Base-by-base conservation (phyloP, 192 early-diverging fungal species). In the Coemansia sp. region DNA sequence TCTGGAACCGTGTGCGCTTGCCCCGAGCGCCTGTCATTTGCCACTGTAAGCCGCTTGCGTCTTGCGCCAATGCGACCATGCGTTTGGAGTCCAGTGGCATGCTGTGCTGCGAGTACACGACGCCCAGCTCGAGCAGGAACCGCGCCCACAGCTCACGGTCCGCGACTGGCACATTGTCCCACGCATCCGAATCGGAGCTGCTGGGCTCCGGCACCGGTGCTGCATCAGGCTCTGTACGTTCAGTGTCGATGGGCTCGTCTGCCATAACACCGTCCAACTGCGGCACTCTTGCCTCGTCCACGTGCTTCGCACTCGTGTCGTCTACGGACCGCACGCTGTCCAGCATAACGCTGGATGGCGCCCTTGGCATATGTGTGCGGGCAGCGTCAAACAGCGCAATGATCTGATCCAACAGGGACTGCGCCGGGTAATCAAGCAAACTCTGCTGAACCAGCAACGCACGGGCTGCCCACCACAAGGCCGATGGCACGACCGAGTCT, bases 1-100 rank as follows among this genome's bases (percentile, higher is more conserved):
- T 79, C 73, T 99, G 97, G 82, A 96, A 96, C 75, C 90, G 92
- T 23, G 97, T 99, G 39, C 95, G 87, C 60, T 84, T 86, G 65
- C 97, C 97, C 58, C 93, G 70, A 21, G 91, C 92, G 21, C 97
- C 97, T 0, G 92, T 94, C 52, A 99, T 67, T 54, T 87, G 83
- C 91, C 93, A 98, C 62, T 85, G 73, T 56, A 98, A 84, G 19
- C 92, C 87, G 47, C 90, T 92, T 10, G 85, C 73, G 8, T 85
- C 79, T 75, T 96, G 94, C 21, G 95, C 92, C 53, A 88, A 70
- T 25, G 83, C 73, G 59, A 94, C 88, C 52, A 83, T 67, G 9
- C 76, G 78, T 59, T 84, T 79, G 3, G 87, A 75, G 52, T 94
- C 88, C 17, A 83, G 70, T 37, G 92, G 86, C 68, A 89, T 83